A percentile compares a stretch with the other conserved stretches of the same genome.
phyloP scores from a whole-genome alignment of 805 yeast genomes.

The Candida boidinii region DNA sequence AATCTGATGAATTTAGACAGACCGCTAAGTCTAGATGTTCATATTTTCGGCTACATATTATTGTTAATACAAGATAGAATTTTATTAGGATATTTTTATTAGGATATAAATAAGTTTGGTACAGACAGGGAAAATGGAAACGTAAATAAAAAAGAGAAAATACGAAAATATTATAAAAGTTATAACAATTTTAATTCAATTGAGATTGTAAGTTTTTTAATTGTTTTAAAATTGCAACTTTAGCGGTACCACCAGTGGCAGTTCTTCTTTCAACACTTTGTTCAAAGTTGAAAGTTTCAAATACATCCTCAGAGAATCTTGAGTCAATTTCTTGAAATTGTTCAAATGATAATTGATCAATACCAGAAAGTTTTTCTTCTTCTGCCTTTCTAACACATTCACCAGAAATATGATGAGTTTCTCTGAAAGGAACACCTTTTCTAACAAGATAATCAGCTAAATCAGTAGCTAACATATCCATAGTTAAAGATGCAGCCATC shows the following conservation, averaged over 20 bases:
- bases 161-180: too few species aligned
- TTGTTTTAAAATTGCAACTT: slow-evolving; percentile 77
- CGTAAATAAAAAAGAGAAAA: too few species aligned
- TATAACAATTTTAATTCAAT: too few species aligned
- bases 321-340: slow-evolving; percentile 76
- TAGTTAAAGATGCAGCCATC: slow-evolving; percentile 85
- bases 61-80: too few species aligned
- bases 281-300: slow-evolving; percentile 84
- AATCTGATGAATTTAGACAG: too few species aligned
- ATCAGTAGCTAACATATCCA: slow-evolving; percentile 99
- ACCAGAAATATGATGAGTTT: slow-evolving; percentile 97
- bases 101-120: too few species aligned
- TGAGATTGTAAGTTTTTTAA: slow-evolving; percentile 28
- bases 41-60: too few species aligned
- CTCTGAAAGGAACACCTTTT: slow-evolving; percentile 98
- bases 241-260: slow-evolving; percentile 97
- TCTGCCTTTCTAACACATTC: slow-evolving; percentile 94
- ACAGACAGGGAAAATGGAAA: too few species aligned
- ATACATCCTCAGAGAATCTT: slow-evolving; percentile 76
- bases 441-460: slow-evolving; percentile 95
- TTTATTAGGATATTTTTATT: too few species aligned
- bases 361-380: slow-evolving; percentile 65
- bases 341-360: slow-evolving; percentile 70
- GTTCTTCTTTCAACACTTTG: slow-evolving; percentile 92
- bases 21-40: too few species aligned